These are phyloP conservation scores for Rehmannia glutinosa DNA, from an alignment of 257 asterid genomes.

Conservation along the genomic window DNA sequence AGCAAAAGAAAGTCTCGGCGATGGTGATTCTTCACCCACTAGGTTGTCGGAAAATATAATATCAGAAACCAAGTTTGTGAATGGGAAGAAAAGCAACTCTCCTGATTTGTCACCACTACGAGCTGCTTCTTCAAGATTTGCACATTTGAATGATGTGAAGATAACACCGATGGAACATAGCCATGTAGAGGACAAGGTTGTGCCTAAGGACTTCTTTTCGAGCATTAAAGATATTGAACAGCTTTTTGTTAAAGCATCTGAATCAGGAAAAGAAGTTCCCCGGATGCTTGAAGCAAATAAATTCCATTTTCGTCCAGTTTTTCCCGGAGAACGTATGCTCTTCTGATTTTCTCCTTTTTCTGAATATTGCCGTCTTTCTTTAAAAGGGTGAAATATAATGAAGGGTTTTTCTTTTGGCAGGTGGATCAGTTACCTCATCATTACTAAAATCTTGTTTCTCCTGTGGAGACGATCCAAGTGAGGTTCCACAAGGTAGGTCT, in stretches of 20 bases:
- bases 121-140: slow-evolving; percentile 47
- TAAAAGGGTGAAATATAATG: slow-evolving; percentile 10
- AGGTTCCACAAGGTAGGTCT: slow-evolving; percentile 66
- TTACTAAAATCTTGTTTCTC: slow-evolving; percentile 80
- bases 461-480: slow-evolving; percentile 86
- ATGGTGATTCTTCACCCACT: slow-evolving; percentile 38
- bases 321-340: slow-evolving; percentile 60
- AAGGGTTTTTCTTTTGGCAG: slow-evolving; percentile 39
- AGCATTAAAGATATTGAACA: slow-evolving; percentile 82
- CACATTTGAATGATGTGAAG: slow-evolving; percentile 44
- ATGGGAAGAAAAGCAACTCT: slow-evolving; percentile 47
- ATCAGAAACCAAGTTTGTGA: slow-evolving; percentile 43
- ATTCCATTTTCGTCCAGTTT: slow-evolving; percentile 84
- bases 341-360: not conserved
- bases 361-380: not conserved
- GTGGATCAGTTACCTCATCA: slow-evolving; percentile 46
- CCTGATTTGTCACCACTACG: slow-evolving; percentile 74
- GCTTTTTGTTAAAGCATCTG: slow-evolving; percentile 83
- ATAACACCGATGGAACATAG: slow-evolving; percentile 45
- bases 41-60: slow-evolving; percentile 24
- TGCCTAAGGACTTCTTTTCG: slow-evolving; percentile 65
- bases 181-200: slow-evolving; percentile 54
- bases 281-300: slow-evolving; percentile 98
- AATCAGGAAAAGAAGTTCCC: slow-evolving; percentile 94
- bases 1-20: slow-evolving; percentile 25